Conservation (phyloP, 306 rosid species). For the Gastrolobium villosum region DNA sequence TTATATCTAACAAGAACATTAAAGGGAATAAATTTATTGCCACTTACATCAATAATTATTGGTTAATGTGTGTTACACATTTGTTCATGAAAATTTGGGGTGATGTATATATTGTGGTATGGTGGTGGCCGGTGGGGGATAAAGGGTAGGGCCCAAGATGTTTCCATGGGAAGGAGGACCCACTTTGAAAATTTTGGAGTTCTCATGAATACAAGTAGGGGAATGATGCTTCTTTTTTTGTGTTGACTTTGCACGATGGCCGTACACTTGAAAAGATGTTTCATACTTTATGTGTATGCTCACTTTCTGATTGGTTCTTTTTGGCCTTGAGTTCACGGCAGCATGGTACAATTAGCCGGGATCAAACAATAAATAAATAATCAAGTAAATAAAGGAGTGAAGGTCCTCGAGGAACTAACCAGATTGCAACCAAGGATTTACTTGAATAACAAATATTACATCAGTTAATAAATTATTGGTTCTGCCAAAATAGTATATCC, state of each 20-base stretch:
- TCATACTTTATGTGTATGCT: constrained; percentile 44
- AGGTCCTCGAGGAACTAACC: not conserved
- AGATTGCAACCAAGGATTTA: not conserved
- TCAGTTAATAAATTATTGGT: too few species aligned
- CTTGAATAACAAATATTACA: too few species aligned
- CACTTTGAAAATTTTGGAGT: constrained; percentile 49
- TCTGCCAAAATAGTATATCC: too few species aligned
- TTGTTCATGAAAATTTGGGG: constrained; percentile 23
- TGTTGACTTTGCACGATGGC: constrained; percentile 61
- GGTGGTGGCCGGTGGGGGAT: constrained; percentile 10
- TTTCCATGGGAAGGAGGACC: constrained; percentile 37
- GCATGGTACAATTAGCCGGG: not conserved
- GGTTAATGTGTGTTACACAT: too few species aligned
- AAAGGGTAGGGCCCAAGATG: constrained; percentile 47
- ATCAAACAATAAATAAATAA: not conserved
- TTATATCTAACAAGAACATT: too few species aligned
- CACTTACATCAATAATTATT: too few species aligned
- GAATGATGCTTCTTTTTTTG: constrained; percentile 64
- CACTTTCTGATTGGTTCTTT: constrained; percentile 43
- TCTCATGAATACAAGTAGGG: constrained; percentile 56
- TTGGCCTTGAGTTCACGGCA: constrained; percentile 36
- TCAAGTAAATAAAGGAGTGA: not conserved
- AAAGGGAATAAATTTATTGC: too few species aligned
- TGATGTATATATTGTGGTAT: constrained; percentile 17
- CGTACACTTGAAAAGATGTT: constrained; percentile 35